phyloP scores from a whole-genome alignment of 331 rosid genomes.

The Quercus lobata region DNA sequence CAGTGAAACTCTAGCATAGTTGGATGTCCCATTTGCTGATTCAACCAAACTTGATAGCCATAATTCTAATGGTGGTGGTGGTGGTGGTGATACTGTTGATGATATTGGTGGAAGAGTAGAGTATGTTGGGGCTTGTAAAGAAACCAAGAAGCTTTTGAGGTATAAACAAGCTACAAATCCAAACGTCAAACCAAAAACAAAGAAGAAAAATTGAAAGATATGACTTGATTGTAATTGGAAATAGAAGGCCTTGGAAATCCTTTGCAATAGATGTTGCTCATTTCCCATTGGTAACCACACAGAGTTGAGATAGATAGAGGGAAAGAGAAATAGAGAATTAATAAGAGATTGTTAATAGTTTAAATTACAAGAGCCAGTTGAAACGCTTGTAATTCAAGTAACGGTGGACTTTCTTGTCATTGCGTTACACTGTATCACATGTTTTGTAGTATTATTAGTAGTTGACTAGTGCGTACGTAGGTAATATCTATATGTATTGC shows the following conservation, averaged over 20 bases:
- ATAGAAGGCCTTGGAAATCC: not conserved
- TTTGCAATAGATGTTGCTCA: not conserved
- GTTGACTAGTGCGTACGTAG: not conserved
- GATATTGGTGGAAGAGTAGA: not conserved
- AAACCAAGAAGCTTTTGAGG: slow-evolving; percentile 24
- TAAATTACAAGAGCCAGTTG: not conserved
- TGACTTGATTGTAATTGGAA: not conserved
- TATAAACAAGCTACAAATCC: slow-evolving; percentile 31
- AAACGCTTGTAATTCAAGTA: slow-evolving; percentile 3
- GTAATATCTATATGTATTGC: too few relatives aligned
- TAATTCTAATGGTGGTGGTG: not conserved
- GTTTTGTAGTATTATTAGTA: not conserved
- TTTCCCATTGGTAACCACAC: not conserved
- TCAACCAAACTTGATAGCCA: too few relatives aligned
- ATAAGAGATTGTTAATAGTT: not conserved
- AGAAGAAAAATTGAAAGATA: slow-evolving; percentile 19
- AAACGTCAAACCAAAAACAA: slow-evolving; percentile 30
- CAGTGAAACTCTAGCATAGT: not conserved
- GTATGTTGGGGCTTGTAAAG: not conserved
- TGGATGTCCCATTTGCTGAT: not conserved
- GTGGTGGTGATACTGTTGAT: not conserved
- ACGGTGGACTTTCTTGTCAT: not conserved
- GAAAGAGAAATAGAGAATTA: not conserved
- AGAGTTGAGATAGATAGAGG: not conserved
- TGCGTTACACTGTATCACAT: not conserved